Percentiles rank a stretch among this genome's conserved stretches.
Evolutionary conservation across 75 land plant genomes (phyloP).

Genomic region (Cunninghamia lanceolata): DNA sequence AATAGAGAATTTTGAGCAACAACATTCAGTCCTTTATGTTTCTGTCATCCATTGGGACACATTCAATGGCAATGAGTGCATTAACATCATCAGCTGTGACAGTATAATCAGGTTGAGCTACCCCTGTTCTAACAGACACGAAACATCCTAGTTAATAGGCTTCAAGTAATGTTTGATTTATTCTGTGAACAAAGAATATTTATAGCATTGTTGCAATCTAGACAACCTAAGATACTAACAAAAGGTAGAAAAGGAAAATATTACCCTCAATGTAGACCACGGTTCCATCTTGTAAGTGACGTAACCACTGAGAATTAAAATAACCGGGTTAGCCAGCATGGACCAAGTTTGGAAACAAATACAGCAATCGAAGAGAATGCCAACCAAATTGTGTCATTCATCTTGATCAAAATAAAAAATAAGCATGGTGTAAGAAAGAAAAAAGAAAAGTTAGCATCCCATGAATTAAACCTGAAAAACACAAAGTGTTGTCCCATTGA

Average conservation of each 20-base stretch:
- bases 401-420: not conserved
- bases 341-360: not conserved
- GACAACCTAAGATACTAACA: not conserved
- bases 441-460: too few species aligned
- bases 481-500: too few species aligned
- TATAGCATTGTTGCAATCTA: not conserved
- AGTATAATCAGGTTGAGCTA: conserved; percentile 89
- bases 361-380: not conserved
- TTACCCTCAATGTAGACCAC: conserved; percentile 75
- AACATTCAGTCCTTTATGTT: conserved; percentile 59
- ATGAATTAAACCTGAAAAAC: conserved; percentile 72
- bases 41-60: conserved; percentile 90
- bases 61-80: too few species aligned
- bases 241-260: not conserved
- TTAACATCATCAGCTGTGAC: too few species aligned
- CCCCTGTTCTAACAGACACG: conserved; percentile 48
- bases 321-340: conserved; percentile 2
- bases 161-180: not conserved
- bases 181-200: too few species aligned
- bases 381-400: not conserved
- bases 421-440: too few species aligned
- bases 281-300: conserved; percentile 82
- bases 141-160: conserved; percentile 9
- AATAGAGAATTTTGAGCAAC: not conserved
- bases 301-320: conserved; percentile 70